Percentiles rank a stretch among this genome's conserved stretches.
Conservation (phyloP, 768 basidiomycete genomes). For the Suillus luteus region DNA sequence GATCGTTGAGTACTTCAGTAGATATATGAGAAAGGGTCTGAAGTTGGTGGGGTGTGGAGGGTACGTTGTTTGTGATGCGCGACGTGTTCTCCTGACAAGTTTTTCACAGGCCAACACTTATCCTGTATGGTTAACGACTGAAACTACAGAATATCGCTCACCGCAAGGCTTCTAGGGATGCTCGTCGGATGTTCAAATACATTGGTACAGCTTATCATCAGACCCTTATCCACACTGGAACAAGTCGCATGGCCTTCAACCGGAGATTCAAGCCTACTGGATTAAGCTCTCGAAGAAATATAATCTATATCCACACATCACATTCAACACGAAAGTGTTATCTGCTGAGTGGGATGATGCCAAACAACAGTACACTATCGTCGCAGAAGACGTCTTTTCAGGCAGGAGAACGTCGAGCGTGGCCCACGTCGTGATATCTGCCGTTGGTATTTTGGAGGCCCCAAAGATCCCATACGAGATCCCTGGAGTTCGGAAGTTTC, state of each 20-base stretch:
- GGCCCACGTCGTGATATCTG: constrained; percentile 54
- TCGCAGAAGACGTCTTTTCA: constrained; percentile 33
- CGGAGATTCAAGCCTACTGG: constrained; percentile 48
- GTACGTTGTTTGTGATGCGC: constrained; percentile 33
- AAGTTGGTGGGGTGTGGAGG: constrained; percentile 55
- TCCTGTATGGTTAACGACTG: constrained; percentile 14
- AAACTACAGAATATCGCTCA: not conserved
- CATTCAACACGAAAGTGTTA: constrained; percentile 46
- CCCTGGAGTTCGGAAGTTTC: constrained; percentile 41
- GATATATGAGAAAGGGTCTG: constrained; percentile 49
- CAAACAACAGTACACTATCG: constrained; percentile 40
- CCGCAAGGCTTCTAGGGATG: constrained; percentile 37
- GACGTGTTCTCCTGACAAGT: not conserved
- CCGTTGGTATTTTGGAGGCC: constrained; percentile 49
- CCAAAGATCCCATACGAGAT: constrained; percentile 41
- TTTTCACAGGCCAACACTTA: constrained; percentile 33
- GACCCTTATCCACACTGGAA: constrained; percentile 50
- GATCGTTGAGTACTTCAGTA: constrained; percentile 18
- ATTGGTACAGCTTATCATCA: constrained; percentile 50
- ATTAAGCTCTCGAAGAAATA: constrained; percentile 43
- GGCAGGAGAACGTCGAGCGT: constrained; percentile 31
- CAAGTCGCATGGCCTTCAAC: constrained; percentile 41
- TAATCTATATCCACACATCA: constrained; percentile 40
- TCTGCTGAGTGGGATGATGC: constrained; percentile 46
- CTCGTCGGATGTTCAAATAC: constrained; percentile 44